Conservation (phyloP, 2,329 filamentous ascomycete species). For the Paecilomyces niveus region DNA sequence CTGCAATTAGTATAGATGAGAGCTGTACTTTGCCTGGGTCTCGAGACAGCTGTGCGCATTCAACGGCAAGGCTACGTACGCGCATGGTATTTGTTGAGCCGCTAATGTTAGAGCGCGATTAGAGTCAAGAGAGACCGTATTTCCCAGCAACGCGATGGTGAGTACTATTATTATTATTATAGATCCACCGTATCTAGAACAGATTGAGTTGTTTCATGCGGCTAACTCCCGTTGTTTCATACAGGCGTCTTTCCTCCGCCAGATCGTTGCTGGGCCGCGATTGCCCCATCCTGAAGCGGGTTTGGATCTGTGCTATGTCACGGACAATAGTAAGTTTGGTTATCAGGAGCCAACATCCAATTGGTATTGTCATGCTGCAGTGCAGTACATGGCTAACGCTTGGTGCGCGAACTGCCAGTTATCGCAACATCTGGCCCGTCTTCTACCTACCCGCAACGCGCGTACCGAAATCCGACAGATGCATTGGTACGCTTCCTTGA, state of each 20-base stretch:
- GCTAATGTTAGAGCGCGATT: not conserved
- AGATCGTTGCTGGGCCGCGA: constrained; percentile 84
- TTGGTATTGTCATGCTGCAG: not conserved
- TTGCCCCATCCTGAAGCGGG: constrained; percentile 77
- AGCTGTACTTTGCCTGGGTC: not conserved
- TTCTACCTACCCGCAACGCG: constrained; percentile 79
- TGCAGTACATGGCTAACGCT: constrained; percentile 6
- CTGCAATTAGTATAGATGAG: not conserved
- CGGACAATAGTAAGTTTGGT: constrained; percentile 53
- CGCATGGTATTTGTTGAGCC: not conserved
- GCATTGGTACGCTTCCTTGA: constrained; percentile 83
- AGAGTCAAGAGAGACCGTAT: not conserved
- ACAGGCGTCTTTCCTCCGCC: constrained; percentile 70
- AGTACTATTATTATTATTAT: not conserved
- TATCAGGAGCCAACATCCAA: not conserved
- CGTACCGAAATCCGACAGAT: constrained; percentile 89
- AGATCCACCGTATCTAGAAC: not conserved
- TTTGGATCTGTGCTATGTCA: constrained; percentile 93
- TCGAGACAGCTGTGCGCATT: not conserved
- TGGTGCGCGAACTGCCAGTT: constrained; percentile 29
- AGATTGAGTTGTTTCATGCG: not conserved
- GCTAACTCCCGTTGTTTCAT: not conserved
- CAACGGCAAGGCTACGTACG: not conserved
- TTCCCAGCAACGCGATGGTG: not conserved
- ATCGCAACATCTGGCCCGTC: constrained; percentile 78